Conservation (phyloP, 2,329 filamentous ascomycete genomes). For the Epichloe hybrida region DNA sequence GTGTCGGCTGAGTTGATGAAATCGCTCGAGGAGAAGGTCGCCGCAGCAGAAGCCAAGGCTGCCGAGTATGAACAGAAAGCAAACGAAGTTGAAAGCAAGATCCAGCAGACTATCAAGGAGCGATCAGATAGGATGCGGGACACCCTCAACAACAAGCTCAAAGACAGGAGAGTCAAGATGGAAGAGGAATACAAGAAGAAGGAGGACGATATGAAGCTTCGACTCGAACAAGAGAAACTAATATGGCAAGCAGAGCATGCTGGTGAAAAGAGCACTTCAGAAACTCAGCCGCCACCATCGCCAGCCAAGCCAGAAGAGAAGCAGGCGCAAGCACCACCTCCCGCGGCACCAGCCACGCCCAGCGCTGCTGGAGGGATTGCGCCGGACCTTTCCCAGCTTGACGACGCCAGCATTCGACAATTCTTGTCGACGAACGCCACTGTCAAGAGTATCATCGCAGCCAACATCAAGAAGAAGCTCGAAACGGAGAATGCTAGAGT, state of each 20-base stretch:
- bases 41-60: slow-evolving; percentile 46
- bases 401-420: slow-evolving; percentile 42
- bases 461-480: slow-evolving; percentile 57
- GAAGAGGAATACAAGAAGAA: slow-evolving; percentile 42
- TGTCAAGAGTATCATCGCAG: slow-evolving; percentile 42
- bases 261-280: slow-evolving; percentile 11
- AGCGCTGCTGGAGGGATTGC: slow-evolving; percentile 21
- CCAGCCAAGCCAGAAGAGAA: slow-evolving; percentile 24
- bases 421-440: slow-evolving; percentile 43
- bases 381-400: slow-evolving; percentile 33
- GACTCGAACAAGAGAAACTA: slow-evolving; percentile 49
- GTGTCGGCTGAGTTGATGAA: slow-evolving; percentile 46
- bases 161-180: slow-evolving; percentile 44
- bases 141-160: slow-evolving; percentile 54
- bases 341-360: slow-evolving; percentile 17
- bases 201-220: slow-evolving; percentile 37
- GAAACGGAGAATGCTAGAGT: slow-evolving; percentile 49
- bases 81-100: slow-evolving; percentile 49
- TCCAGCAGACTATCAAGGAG: slow-evolving; percentile 46
- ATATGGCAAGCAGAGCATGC: slow-evolving; percentile 45
- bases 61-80: slow-evolving; percentile 51
- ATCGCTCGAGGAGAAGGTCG: slow-evolving; percentile 47
- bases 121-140: slow-evolving; percentile 58
- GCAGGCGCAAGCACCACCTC: slow-evolving; percentile 7
- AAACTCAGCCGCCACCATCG: slow-evolving; percentile 18